Evolutionary conservation across 768 basidiomycete species (phyloP).

Genomic region (Auriculariales sp.): DNA sequence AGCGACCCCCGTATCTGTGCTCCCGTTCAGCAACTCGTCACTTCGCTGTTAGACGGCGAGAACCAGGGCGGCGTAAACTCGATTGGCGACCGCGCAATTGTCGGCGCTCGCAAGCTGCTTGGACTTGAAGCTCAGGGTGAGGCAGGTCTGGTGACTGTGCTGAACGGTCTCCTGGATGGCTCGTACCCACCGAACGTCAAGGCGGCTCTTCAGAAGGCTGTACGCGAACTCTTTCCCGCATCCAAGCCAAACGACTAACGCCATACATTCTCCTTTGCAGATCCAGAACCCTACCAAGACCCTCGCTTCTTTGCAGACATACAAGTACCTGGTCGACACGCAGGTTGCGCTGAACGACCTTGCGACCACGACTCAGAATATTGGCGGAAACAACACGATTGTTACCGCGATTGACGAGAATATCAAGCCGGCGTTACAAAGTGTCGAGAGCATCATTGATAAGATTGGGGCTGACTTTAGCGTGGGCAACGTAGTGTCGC

Average conservation of each 20-base stretch:
- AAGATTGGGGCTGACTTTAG: constrained; percentile 6
- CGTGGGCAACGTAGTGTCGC: constrained; percentile 1
- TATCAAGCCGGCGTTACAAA: neutral
- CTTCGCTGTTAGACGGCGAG: neutral
- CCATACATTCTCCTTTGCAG: too few species aligned
- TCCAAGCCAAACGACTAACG: too few species aligned
- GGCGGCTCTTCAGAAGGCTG: neutral
- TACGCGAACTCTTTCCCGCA: too few species aligned
- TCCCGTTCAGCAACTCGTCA: neutral
- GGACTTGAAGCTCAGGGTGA: constrained; percentile 1
- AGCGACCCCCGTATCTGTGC: constrained; percentile 3
- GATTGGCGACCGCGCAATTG: constrained; percentile 4
- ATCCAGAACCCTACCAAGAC: constrained; percentile 1
- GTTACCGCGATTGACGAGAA: neutral
- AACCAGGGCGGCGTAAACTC: constrained; percentile 2
- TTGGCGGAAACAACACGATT: neutral
- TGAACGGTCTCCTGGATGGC: constrained; percentile 3
- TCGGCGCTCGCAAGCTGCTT: constrained; percentile 4
- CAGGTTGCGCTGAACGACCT: constrained; percentile 2
- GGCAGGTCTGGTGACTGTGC: constrained; percentile 5
- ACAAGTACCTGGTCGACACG: constrained; percentile 4
- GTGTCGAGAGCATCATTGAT: constrained; percentile 2
- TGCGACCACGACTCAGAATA: neutral
- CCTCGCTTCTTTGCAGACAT: constrained; percentile 1
- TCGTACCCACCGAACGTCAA: neutral